Percentiles rank a stretch among this genome's conserved stretches.
phyloP scores from a whole-genome alignment of 2,329 filamentous ascomycete species.

The Aureobasidium sp. region DNA sequence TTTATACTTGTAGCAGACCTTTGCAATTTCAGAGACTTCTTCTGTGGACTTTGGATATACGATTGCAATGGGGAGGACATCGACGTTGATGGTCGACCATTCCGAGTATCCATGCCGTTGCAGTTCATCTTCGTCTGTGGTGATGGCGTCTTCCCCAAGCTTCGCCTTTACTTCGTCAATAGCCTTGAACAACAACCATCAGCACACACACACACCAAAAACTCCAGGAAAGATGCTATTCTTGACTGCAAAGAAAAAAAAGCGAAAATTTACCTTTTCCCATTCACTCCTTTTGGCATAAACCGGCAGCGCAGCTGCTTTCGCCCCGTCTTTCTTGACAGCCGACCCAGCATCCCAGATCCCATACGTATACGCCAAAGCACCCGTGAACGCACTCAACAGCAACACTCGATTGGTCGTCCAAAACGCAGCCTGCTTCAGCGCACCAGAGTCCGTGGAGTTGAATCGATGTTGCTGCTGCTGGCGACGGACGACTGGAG shows the following conservation, averaged over 20 bases:
- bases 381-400: conserved; percentile 44
- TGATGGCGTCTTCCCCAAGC: conserved; percentile 55
- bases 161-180: conserved; percentile 47
- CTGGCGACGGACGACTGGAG: background rate
- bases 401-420: conserved; percentile 43
- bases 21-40: conserved; percentile 57
- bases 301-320: conserved; percentile 26
- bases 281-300: conserved; percentile 48
- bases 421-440: conserved; percentile 33
- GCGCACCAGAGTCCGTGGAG: background rate
- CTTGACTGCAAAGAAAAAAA: conserved; percentile 3
- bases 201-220: no score
- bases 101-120: conserved; percentile 61
- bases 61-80: conserved; percentile 56
- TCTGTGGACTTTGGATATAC: conserved; percentile 58
- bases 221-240: no score
- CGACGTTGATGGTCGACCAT: conserved; percentile 62
- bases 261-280: conserved; percentile 38
- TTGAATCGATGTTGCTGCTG: conserved; percentile 10
- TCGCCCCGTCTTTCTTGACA: background rate
- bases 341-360: conserved; percentile 30
- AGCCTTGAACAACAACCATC: conserved; percentile 41
- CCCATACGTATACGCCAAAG: conserved; percentile 47
- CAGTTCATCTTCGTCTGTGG: conserved; percentile 57
- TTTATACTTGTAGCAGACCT: conserved; percentile 69